Conservation (phyloP, 495 filamentous ascomycete species). For the Hyaloscypha finlandica region DNA sequence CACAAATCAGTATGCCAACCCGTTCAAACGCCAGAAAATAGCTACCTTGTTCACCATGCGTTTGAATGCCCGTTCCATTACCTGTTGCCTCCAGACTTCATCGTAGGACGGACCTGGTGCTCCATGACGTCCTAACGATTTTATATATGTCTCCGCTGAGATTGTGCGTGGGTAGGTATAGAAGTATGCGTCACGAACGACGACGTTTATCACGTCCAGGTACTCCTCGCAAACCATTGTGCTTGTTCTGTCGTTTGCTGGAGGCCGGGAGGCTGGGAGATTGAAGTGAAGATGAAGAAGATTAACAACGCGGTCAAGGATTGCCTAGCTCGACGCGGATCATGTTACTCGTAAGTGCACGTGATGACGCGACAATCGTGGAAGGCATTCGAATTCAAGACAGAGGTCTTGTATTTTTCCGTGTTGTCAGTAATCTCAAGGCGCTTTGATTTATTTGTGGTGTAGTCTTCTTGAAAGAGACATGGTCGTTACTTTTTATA, state of each 20-base stretch:
- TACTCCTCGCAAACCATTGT: neutral
- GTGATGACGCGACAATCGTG: neutral
- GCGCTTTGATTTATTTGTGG: too few species aligned
- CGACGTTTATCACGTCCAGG: neutral
- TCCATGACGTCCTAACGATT: neutral
- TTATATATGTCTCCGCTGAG: neutral
- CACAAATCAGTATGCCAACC: neutral
- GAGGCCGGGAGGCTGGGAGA: neutral
- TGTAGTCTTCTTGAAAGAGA: too few species aligned
- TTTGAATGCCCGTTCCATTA: neutral
- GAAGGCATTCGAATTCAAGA: neutral
- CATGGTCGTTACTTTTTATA: too few species aligned
- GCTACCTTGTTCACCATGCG: neutral
- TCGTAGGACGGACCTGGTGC: neutral
- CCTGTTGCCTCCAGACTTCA: neutral
- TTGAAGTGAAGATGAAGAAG: neutral
- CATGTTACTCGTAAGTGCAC: neutral
- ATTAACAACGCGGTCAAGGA: neutral
- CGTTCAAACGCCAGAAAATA: neutral
- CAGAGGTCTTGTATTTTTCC: neutral
- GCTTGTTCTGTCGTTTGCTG: neutral
- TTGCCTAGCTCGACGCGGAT: neutral
- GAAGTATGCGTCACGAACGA: neutral
- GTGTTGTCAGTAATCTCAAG: neutral
- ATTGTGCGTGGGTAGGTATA: neutral